A percentile compares a stretch with the other conserved stretches of the same genome.
These are phyloP conservation scores for Hypoxylon trugodes DNA, from an alignment of 495 filamentous ascomycete species.

Conservation along the genomic window DNA sequence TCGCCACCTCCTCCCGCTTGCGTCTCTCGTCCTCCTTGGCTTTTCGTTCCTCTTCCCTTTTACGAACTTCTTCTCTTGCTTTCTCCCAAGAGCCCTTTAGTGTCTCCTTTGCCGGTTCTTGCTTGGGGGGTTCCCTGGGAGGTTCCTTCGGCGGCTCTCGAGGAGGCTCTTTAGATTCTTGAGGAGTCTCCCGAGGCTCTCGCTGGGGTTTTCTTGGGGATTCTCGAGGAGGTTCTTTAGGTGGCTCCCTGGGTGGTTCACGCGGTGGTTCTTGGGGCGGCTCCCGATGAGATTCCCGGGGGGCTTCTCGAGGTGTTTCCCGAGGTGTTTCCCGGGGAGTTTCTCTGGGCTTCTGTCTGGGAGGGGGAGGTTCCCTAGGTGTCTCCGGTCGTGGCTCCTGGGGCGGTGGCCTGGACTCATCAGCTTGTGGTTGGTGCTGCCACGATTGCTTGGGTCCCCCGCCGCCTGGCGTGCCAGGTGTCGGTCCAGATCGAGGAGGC, in stretches of 20 bases:
- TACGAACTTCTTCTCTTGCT: conserved; percentile 72
- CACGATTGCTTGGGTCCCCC: conserved; percentile 52
- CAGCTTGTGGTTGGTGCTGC: conserved; percentile 50
- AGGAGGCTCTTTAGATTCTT: conserved; percentile 2
- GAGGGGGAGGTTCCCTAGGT: background rate
- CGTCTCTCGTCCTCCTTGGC: conserved; percentile 58
- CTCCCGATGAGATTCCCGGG: background rate
- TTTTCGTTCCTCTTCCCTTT: conserved; percentile 61
- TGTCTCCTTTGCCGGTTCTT: conserved; percentile 25
- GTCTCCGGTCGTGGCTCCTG: conserved; percentile 22
- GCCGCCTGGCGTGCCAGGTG: conserved; percentile 39
- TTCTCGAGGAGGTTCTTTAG: background rate
- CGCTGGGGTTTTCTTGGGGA: background rate
- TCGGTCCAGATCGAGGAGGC: conserved; percentile 48
- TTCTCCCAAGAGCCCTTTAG: conserved; percentile 70
- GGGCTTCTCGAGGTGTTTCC: background rate
- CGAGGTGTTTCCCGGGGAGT: conserved; percentile 4
- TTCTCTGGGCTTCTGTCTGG: background rate
- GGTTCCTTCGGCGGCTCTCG: conserved; percentile 1
- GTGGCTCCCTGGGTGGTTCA: background rate
- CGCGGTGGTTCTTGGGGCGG: background rate
- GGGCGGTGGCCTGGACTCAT: conserved; percentile 29
- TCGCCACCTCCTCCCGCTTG: conserved; percentile 59
- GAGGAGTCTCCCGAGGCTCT: background rate
- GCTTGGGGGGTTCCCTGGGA: conserved; percentile 31